Evolutionary conservation across 202 grass and related monocot genomes (phyloP), one percentile per base, ranked within the genome.

Genomic region (Brachypodium distachyon): DNA sequence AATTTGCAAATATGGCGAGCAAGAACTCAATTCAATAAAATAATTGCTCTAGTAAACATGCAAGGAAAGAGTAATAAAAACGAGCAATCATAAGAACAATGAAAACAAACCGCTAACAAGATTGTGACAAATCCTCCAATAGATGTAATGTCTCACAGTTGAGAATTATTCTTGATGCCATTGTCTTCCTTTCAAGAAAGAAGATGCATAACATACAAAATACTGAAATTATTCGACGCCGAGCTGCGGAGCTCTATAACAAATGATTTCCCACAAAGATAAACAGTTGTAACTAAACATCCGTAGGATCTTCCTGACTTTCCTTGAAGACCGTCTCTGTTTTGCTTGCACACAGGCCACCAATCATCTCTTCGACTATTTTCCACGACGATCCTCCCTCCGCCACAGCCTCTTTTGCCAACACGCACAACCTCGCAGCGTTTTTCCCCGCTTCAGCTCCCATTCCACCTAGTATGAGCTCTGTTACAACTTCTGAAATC

Each of bases 351-450:
- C 68, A 75, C 4, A 91, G 23, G 9, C 74, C 36, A 54, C 4
- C 5, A 17, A 87, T 81, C 88, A 91, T 91, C 12, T 84, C 53
- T 4, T 78, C 39, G 2, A 78, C 5, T 5, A 43, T 33, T 26
- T n/a, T 43, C 57, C 72, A 78, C 9, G 81, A 91, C 0, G 72
- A 72, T 3, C 81, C 88, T 29, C 63, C 62, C 27, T 69, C 49
- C 7, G 6, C 42, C 51, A 82, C 43, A 2, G 85, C 66, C 4
- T 68, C 39, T 49, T 42, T 46, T 1, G 81, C 85, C 21, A 52
- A 0, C 1, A 5, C 7, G 0, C 64, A 78, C 21, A 88, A 5
- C 40, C 16, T 12, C 1, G 12, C 14, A 6, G 85, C 41, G 1
- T 62, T 82, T 26, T 36, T 86, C 0, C 18, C 19, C 0, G 18